Conservation (phyloP, 495 filamentous ascomycete species). For the Aspergillus sclerotiicarbonarius region DNA sequence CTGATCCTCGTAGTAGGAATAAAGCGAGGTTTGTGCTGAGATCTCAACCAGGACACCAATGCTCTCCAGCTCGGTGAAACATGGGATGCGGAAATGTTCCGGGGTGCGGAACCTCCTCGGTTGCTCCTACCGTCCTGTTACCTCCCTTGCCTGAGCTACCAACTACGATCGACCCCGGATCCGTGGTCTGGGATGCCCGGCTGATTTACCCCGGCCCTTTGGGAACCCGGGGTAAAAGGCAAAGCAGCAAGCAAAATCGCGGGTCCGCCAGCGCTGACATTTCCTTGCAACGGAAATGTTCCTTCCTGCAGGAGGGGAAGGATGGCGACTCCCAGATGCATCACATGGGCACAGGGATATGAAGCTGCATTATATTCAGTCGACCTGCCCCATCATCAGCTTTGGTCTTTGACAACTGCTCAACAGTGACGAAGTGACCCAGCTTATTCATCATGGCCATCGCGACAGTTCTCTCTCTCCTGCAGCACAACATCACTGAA, state of each 20-base stretch:
- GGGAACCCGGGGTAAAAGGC: too few species aligned
- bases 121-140: too few species aligned
- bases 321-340: neutral
- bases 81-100: too few species aligned
- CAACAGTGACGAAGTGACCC: neutral
- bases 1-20: too few species aligned
- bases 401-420: neutral
- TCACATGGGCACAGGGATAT: neutral
- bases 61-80: too few species aligned
- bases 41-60: too few species aligned
- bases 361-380: neutral
- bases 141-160: too few species aligned
- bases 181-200: neutral
- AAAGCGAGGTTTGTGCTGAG: too few species aligned
- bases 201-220: neutral
- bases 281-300: neutral
- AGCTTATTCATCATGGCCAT: slow-evolving; percentile 31
- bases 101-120: too few species aligned
- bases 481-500: slow-evolving; percentile 24
- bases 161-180: too few species aligned
- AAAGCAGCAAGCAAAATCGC: neutral
- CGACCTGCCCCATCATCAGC: neutral
- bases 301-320: neutral
- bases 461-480: slow-evolving; percentile 20
- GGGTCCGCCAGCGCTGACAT: too few species aligned